These are phyloP conservation scores for Aspergillus mulundensis DNA, from an alignment of 495 filamentous ascomycete species.

Conservation along the genomic window DNA sequence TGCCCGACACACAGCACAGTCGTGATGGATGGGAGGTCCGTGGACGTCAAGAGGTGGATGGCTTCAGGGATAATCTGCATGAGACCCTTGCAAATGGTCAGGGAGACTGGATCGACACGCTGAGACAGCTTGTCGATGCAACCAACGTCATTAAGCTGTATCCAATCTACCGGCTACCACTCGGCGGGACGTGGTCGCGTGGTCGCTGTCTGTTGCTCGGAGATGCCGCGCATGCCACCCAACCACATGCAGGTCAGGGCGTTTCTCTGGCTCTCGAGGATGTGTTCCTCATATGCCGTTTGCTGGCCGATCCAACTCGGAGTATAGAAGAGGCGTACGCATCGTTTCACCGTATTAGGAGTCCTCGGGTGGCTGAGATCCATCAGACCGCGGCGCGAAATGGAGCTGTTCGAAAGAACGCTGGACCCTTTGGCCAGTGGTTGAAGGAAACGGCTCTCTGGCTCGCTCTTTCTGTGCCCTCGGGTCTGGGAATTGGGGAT, in stretches of 20 bases:
- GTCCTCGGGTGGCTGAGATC: slow-evolving; percentile 28
- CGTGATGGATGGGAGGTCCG: slow-evolving; percentile 42
- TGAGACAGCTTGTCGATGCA: slow-evolving; percentile 36
- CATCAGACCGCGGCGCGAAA: slow-evolving; percentile 20
- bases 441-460: slow-evolving; percentile 23
- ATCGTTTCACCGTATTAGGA: slow-evolving; percentile 21
- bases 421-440: slow-evolving; percentile 24
- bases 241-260: slow-evolving; percentile 43
- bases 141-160: slow-evolving; percentile 44
- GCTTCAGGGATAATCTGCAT: slow-evolving; percentile 29
- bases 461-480: slow-evolving; percentile 9
- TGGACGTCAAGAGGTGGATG: slow-evolving; percentile 33
- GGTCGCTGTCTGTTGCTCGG: slow-evolving; percentile 33
- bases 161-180: slow-evolving; percentile 44
- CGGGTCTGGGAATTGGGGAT: slow-evolving; percentile 19
- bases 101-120: slow-evolving; percentile 37
- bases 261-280: slow-evolving; percentile 46
- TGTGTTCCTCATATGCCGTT: slow-evolving; percentile 32
- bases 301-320: slow-evolving; percentile 25
- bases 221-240: slow-evolving; percentile 46
- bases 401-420: slow-evolving; percentile 18
- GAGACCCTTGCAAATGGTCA: slow-evolving; percentile 31
- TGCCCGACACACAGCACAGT: slow-evolving; percentile 17
- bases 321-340: slow-evolving; percentile 15
- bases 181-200: slow-evolving; percentile 40